phyloP scores from a whole-genome alignment of 257 asterid species.

The Solanum peruvianum region DNA sequence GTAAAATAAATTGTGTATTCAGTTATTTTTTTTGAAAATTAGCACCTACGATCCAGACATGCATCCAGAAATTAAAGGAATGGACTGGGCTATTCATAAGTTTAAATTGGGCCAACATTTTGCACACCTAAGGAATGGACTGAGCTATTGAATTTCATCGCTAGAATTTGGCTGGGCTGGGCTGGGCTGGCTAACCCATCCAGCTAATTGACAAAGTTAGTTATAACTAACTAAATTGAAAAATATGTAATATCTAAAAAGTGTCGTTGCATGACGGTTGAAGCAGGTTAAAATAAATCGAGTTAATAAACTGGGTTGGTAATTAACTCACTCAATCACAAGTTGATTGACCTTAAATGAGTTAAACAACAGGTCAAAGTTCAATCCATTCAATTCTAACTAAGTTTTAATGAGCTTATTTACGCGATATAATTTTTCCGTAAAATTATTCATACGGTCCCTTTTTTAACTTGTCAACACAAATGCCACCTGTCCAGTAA shows the following conservation, averaged over 20 bases:
- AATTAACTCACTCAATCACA: background rate
- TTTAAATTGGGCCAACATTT: background rate
- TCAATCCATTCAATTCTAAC: background rate
- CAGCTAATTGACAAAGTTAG: background rate
- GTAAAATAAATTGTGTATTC: background rate
- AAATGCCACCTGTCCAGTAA: background rate
- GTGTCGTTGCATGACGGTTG: background rate
- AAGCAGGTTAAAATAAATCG: rapidly evolving
- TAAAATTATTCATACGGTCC: background rate
- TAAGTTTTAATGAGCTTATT: background rate
- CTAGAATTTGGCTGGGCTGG: background rate
- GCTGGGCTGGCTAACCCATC: background rate
- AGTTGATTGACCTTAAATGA: background rate
- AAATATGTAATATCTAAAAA: background rate
- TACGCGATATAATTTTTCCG: background rate
- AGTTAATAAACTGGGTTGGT: background rate
- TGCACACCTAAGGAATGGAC: background rate
- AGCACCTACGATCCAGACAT: background rate
- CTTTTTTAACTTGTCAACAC: background rate
- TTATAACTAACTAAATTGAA: background rate
- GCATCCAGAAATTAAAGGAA: background rate
- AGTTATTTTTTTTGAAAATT: background rate
- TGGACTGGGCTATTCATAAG: background rate
- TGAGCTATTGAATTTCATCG: background rate
- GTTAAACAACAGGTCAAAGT: background rate